phyloP scores from a whole-genome alignment of 2,329 filamentous ascomycete species.

The Coniochaeta ligniaria region DNA sequence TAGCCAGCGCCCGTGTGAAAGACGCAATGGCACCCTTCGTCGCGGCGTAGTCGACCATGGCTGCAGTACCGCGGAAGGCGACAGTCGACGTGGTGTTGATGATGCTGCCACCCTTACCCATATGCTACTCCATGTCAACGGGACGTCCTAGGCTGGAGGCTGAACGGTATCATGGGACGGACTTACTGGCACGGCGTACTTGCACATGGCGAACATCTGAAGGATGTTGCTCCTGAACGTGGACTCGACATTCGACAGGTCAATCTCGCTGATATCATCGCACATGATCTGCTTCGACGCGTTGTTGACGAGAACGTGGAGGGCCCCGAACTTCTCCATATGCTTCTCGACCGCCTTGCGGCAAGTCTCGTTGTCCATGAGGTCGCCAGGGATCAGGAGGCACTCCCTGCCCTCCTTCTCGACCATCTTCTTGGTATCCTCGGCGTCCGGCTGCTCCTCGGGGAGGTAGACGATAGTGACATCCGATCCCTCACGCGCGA shows the following conservation, averaged over 20 bases:
- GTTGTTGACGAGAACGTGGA: conserved; percentile 52
- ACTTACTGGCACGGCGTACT: conserved; percentile 38
- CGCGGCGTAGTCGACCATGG: conserved; percentile 47
- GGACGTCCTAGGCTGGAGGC: not conserved
- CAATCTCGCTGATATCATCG: conserved; percentile 43
- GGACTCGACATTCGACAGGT: conserved; percentile 46
- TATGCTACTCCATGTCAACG: conserved; percentile 11
- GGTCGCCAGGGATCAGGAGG: conserved; percentile 37
- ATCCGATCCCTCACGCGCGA: conserved; percentile 51
- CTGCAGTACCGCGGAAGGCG: conserved; percentile 42
- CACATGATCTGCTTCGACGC: conserved; percentile 49
- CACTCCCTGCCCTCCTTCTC: conserved; percentile 41
- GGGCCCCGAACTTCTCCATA: conserved; percentile 35
- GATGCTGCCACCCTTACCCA: conserved; percentile 25
- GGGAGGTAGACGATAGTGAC: conserved; percentile 48
- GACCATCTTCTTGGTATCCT: conserved; percentile 43
- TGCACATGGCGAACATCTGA: conserved; percentile 52
- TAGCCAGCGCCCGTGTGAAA: conserved; percentile 45
- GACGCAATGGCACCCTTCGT: conserved; percentile 52
- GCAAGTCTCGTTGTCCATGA: conserved; percentile 43
- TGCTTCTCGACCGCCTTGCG: conserved; percentile 43
- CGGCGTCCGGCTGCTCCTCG: conserved; percentile 47
- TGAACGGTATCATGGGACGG: not conserved
- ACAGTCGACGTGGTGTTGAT: conserved; percentile 49
- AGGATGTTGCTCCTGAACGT: conserved; percentile 51